Evolutionary conservation across 768 basidiomycete species (phyloP), one percentile per base, ranked within the genome.

Genomic region (Clitopilus hobsonii): DNA sequence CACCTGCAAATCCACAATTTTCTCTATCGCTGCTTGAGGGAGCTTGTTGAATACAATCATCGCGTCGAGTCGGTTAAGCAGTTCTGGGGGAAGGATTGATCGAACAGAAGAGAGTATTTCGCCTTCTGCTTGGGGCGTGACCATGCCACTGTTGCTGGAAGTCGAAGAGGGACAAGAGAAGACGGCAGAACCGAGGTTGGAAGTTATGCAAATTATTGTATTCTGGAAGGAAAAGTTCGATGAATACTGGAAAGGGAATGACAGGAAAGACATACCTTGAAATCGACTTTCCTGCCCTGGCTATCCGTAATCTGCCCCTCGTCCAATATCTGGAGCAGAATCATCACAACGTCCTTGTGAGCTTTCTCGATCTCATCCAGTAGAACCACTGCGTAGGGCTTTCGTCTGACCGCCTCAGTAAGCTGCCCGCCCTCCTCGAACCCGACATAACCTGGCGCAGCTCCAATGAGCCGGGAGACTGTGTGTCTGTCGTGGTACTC

Each of bases 401-500:
- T 90, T 41, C 94, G 81, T 30, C 94, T 81, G 45, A 97, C 88
- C 54, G 94, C 94, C 71, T 97, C 94, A 1, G 94, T 96, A 49
- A 97, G 74, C 65, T 96, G 94, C 30, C 91, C 91, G 3, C 91
- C 91, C 60, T 89, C 83, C 62, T 97, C 94, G 64, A 94, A 87
- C 0, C 95, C 96, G 27, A 97, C 86, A 63, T 94, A 96, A 2
- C 95, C 95, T 6, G 95, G 92, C 0, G 94, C 91, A 1, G 93
- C 90, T 53, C 95, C 96, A 52, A 98, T 92, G 22, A 98, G 74
- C 3, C 94, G 80, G 0, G 92, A 91, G 51, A 98, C 87, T 0
- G 92, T 93, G 64, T 98, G 92, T 53, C 94, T 83, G 60, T 95
- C 94, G 50, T 92, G 90, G 63, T 90, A 97, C 81, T 97, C 91